Conservation (phyloP, 345 rosid genomes). For the Corchorus olitorius region DNA sequence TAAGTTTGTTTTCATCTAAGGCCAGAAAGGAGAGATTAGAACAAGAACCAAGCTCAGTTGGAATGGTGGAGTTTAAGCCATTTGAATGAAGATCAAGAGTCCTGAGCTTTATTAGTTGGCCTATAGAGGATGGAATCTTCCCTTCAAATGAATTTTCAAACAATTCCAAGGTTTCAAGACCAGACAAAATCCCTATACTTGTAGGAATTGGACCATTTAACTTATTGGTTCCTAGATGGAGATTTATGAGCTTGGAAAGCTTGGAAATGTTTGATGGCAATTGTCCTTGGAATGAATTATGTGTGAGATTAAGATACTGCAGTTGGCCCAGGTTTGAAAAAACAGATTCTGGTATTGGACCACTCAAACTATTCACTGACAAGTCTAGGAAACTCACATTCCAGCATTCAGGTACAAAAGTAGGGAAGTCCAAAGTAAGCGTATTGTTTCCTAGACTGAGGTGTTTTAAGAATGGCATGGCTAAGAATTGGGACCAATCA, state of each 20-base stretch:
- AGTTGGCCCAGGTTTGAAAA: slow-evolving; percentile 35
- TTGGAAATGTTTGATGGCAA: slow-evolving; percentile 47
- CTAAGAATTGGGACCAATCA: slow-evolving; percentile 57
- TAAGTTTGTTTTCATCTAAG: slow-evolving; percentile 50
- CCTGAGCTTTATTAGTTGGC: slow-evolving; percentile 47
- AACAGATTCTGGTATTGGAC: slow-evolving; percentile 48
- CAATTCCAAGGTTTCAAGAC: slow-evolving; percentile 20
- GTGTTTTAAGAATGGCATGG: slow-evolving; percentile 45
- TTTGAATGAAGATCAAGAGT: slow-evolving; percentile 42
- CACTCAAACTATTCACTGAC: slow-evolving; percentile 39
- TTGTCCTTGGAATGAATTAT: slow-evolving; percentile 44
- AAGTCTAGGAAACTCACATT: slow-evolving; percentile 56
- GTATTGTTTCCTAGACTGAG: slow-evolving; percentile 42
- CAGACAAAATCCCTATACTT: slow-evolving; percentile 38
- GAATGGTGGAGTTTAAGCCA: slow-evolving; percentile 50
- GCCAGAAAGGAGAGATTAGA: slow-evolving; percentile 51
- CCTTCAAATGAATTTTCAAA: slow-evolving; percentile 7
- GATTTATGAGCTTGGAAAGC: slow-evolving; percentile 52
- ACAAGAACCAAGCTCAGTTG: slow-evolving; percentile 61
- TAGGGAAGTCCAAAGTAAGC: slow-evolving; percentile 44
- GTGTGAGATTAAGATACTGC: slow-evolving; percentile 44
- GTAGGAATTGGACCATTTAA: slow-evolving; percentile 47
- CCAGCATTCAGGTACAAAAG: slow-evolving; percentile 41
- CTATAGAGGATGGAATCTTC: slow-evolving; percentile 15
- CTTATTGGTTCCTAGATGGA: slow-evolving; percentile 35